Base-by-base conservation (phyloP, 179 eudicot genomes). In the Silene vulgaris region DNA sequence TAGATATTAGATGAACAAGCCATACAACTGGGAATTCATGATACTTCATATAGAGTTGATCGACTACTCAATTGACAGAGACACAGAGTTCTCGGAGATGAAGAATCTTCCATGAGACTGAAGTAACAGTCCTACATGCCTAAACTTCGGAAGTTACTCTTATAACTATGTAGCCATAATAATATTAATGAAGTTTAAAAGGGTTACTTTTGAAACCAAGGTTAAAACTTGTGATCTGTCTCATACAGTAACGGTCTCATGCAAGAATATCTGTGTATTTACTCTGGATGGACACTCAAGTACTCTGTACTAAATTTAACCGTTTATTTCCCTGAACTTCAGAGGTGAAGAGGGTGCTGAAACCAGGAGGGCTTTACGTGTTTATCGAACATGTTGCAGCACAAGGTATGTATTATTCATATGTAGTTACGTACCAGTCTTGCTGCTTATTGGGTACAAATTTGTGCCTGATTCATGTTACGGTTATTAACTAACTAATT, bases 381-480 rank as follows among this genome's bases (percentile, higher is more conserved):
- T 95, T 92, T 83, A 84, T 95, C 69, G 99, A 95, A 82, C 99
- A 95, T 80, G 97, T 95, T n/a, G 97, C 87, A 71, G 97, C 91
- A 80, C 69, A 92, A 78, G 93, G 99, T 92, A 85, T 8, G n/a
- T 52, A 52, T 14, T 52, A 52, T 52, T 5, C 3, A 52, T 16
- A 52, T 52, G 59, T 16, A 12, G 13, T 13, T 52, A 52, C 2
- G 17, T 30, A 45, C 69, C 32, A 60, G 20, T 52, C 17, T 52
- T 52, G 59, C 17, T 52, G 11, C 48, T 37, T 37, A 37, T 37
- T 37, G 8, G 6, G 43, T 37, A 37, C 19, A 60, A 75, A 3
- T 59, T 71, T 54, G 14, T 48, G 13, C 54, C 54, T 71, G 56
- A 63, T 20, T 26, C 2, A 60, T 61, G 1, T n/a, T 1, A 37